These are phyloP conservation scores for Claviceps fusiformis DNA, from an alignment of 2,329 filamentous ascomycete species.

Conservation along the genomic window DNA sequence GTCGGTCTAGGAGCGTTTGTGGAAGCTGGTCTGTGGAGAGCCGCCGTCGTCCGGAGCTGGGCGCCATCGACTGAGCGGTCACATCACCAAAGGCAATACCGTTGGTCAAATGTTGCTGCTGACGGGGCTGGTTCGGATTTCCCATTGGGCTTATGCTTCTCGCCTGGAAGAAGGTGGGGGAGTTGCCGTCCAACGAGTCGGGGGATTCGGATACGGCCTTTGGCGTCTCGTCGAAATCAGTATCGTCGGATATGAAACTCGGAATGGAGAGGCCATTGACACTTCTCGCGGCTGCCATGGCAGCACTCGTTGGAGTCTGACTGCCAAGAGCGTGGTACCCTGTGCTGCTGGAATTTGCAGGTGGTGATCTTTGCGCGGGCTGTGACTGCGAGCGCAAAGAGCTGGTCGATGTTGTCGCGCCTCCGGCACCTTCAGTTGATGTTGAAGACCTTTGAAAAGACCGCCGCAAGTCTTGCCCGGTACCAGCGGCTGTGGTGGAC, in stretches of 20 bases:
- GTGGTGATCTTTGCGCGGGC: constrained; percentile 38
- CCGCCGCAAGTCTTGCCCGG: constrained; percentile 39
- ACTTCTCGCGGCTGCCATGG: constrained; percentile 24
- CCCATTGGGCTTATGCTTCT: constrained; percentile 16
- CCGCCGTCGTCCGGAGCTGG: constrained; percentile 27
- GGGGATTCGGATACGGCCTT: constrained; percentile 30
- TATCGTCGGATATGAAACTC: constrained; percentile 43
- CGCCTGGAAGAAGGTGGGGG: constrained; percentile 13
- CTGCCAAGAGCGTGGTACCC: constrained; percentile 13
- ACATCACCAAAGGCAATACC: constrained; percentile 36
- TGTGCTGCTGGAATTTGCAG: constrained; percentile 12
- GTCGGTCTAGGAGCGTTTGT: constrained; percentile 37
- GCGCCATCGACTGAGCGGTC: constrained; percentile 18
- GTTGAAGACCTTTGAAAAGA: constrained; percentile 40
- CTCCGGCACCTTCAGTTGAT: constrained; percentile 33
- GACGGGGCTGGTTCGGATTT: constrained; percentile 9
- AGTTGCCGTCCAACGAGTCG: constrained; percentile 31
- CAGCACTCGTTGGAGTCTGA: constrained; percentile 23
- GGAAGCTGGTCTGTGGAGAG: constrained; percentile 41
- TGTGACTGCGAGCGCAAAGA: constrained; percentile 54
- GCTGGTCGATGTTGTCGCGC: constrained; percentile 33
- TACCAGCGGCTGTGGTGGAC: constrained; percentile 26
- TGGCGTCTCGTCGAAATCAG: constrained; percentile 31
- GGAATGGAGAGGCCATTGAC: constrained; percentile 38
- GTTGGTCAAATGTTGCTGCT: constrained; percentile 18